Evolutionary conservation across 306 rosid species (phyloP), one percentile per base, ranked within the genome.

Genomic region (Hylodesmum podocarpum): DNA sequence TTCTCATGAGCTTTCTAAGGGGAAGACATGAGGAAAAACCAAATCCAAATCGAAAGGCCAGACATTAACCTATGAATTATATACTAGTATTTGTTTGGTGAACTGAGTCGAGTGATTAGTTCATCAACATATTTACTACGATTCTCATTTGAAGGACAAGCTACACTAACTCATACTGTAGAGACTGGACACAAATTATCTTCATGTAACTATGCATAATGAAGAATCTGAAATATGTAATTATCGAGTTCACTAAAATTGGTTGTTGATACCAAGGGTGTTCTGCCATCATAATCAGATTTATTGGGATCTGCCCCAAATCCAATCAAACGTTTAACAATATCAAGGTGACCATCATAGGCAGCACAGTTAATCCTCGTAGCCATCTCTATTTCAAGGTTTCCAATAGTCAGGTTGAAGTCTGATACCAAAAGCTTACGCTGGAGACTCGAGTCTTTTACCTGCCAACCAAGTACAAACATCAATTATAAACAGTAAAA

Each of bases 251-350:
- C 29, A 46, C 36, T 40, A 53, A 61, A 14, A 73, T 51, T 28
- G 11, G 61, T 64, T 72, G 51, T 50, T 71, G 82, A 43, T 84
- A 90, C 96, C 92, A 90, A 84, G 54, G 96, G 88, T 2, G 91
- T 86, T 80, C 96, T 81, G 24, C 89, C 91, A 70, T 88, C 88
- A 83, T 90, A 90, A 83, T 88, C 92, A 64, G 81, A 77, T 70
- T 84, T 86, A 19, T 86, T 86, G 44, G 92, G 89, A 86, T 90
- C 87, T 11, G 85, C 92, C 29, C 96, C 92, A 28, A 89, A 87
- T 43, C 77, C 81, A 58, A 88, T 67, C 78, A 88, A 83, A 77
- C 77, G 85, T 77, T 86, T 90, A 36, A 90, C 64, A 47, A 82
- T 61, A 75, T 79, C 72, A 76, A 70, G 72, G 61, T 90, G 86